These are phyloP conservation scores for Lepiota venenata DNA, from an alignment of 768 basidiomycete genomes.

Conservation along the genomic window DNA sequence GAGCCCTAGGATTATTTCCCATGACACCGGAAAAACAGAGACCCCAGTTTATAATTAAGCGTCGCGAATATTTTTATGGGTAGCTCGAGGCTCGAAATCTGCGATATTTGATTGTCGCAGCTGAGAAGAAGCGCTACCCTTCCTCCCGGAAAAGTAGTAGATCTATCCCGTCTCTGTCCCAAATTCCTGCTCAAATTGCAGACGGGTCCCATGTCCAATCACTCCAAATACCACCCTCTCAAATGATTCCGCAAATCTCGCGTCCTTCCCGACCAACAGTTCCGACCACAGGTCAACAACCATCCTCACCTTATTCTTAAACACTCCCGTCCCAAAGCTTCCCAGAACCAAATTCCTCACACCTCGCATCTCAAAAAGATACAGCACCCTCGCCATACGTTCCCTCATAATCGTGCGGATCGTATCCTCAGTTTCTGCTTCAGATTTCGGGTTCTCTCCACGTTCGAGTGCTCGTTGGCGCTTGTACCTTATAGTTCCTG, in stretches of 20 bases:
- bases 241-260: conserved; percentile 56
- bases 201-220: conserved; percentile 20
- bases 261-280: conserved; percentile 41
- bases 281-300: conserved; percentile 66
- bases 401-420: conserved; percentile 53
- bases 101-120: neutral
- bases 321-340: conserved; percentile 75
- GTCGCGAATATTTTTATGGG: no score
- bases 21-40: no score
- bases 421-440: conserved; percentile 16
- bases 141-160: no score
- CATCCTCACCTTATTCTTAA: conserved; percentile 52
- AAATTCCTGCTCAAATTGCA: conserved; percentile 20
- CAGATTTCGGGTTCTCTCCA: neutral
- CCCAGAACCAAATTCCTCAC: conserved; percentile 63
- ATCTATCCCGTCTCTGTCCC: neutral
- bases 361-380: conserved; percentile 56
- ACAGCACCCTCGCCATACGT: conserved; percentile 64
- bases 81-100: no score
- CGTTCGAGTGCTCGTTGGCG: neutral
- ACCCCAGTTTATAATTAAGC: no score
- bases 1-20: no score
- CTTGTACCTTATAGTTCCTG: conserved; percentile 33
- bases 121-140: no score
- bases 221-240: conserved; percentile 66